Base-by-base conservation (phyloP, 305 asterid genomes). In the Plantago rigida region DNA sequence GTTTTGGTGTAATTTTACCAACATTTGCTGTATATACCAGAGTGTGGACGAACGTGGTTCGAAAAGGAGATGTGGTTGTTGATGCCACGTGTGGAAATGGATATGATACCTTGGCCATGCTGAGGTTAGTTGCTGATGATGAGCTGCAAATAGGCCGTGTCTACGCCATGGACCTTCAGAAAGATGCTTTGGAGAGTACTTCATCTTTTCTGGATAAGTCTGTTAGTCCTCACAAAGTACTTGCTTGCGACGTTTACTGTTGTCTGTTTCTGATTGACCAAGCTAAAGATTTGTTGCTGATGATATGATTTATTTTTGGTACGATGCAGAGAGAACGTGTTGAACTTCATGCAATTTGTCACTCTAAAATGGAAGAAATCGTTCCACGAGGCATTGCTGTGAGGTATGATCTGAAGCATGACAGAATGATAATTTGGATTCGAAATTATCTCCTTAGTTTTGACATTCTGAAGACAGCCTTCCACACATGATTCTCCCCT, bases 11-110 rank as follows among this genome's bases (percentile, higher is more conserved):
- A 13, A 12, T 0, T 15, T 12, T 47, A 22, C 34, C 19, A 17
- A 17, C 19, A 17, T 17, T 17, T 17, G 19, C 19, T 17, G 63
- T 60, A 26, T 61, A 24, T 62, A 51, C 65, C 62, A 91, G 96
- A 63, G 82, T 86, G 52, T 91, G 98, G 98, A 86, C 77, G 73
- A 85, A 82, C 65, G 76, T 84, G 39, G 82, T 91, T 3, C 62
- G 75, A 68, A 87, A 83, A 77, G 95, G 98, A 60, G 98, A 87
- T 56, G 68, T 72, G 56, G 95, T 86, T 62, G 65, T 91, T 51
- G 98, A 87, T 45, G 96, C 98, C 68, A 91, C 98, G 42, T 91
- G 98, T 69, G 98, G 98, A 60, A 91, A 87, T 69, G 98, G 98
- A 60, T 69, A 82, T 5, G 98, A 91, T 75, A 80, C 98, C 34